Conservation (phyloP, 2,329 filamentous ascomycete species). For the Ustulina deusta region DNA sequence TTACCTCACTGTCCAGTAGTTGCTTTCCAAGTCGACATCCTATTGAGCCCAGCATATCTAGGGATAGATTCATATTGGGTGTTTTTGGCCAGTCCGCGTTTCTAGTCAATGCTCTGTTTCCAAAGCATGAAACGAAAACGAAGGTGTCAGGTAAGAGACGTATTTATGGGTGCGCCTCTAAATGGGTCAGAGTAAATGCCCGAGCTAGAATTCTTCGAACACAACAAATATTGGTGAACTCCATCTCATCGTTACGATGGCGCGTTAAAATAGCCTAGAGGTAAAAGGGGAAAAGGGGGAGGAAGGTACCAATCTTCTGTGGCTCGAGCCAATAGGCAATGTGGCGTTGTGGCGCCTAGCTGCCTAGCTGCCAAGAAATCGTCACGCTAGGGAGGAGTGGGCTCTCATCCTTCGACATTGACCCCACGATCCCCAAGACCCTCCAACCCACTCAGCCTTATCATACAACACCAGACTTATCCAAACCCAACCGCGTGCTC, state of each 20-base stretch:
- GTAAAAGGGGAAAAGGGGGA: no score
- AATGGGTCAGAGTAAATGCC: no score
- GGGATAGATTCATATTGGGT: no score
- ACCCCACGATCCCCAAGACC: constrained; percentile 34
- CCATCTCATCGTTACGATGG: background rate
- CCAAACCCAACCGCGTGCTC: constrained; percentile 18
- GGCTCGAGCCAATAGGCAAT: background rate
- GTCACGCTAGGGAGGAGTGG: background rate
- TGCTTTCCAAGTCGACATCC: background rate
- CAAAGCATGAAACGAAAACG: background rate
- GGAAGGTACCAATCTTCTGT: background rate
- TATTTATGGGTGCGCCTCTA: background rate
- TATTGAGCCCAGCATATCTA: background rate
- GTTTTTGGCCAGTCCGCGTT: background rate
- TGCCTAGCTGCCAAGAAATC: background rate
- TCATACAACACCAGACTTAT: constrained; percentile 24
- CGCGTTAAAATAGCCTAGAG: background rate
- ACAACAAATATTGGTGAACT: background rate
- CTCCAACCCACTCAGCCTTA: constrained; percentile 37
- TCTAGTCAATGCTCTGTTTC: background rate
- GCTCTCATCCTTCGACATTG: constrained; percentile 1
- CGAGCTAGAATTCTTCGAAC: background rate
- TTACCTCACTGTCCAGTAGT: no score
- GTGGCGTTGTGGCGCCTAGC: constrained; percentile 21
- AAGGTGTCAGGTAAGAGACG: background rate